Evolutionary conservation across 305 asterid species (phyloP).

Genomic region (Fraxinus baroniana): DNA sequence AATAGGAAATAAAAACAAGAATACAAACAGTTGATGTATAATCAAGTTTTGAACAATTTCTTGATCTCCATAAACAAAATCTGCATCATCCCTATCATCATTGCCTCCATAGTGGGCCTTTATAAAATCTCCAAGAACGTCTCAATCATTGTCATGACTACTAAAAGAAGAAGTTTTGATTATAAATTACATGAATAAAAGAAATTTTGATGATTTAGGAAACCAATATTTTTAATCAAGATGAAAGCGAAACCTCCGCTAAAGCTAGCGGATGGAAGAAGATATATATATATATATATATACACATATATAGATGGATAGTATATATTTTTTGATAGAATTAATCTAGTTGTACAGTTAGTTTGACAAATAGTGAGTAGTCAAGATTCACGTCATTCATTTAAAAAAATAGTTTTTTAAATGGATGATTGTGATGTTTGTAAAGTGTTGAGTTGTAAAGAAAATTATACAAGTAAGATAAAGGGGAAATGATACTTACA

Average conservation of each 20-base stretch:
- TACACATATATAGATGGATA: slow-evolving; percentile 12
- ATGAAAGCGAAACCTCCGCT: background rate
- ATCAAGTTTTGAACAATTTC: background rate
- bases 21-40: background rate
- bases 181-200: background rate
- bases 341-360: too few species aligned
- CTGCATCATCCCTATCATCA: slow-evolving; percentile 48
- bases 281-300: too few species aligned
- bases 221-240: slow-evolving; percentile 15
- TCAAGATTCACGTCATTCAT: too few species aligned
- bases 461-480: too few species aligned
- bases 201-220: background rate
- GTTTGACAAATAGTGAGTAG: too few species aligned
- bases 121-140: slow-evolving; percentile 48
- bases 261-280: background rate
- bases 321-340: too few species aligned
- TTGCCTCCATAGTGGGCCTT: slow-evolving; percentile 49
- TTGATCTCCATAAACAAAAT: slow-evolving; percentile 17
- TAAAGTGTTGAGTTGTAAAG: too few species aligned
- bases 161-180: background rate
- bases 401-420: too few species aligned
- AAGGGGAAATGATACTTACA: too few species aligned
- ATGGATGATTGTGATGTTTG: too few species aligned
- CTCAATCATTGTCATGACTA: slow-evolving; percentile 44
- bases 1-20: background rate